A percentile compares a stretch with the other conserved stretches of the same genome.
Conservation (phyloP, 179 eudicot species). For the Beta corolliflora region DNA sequence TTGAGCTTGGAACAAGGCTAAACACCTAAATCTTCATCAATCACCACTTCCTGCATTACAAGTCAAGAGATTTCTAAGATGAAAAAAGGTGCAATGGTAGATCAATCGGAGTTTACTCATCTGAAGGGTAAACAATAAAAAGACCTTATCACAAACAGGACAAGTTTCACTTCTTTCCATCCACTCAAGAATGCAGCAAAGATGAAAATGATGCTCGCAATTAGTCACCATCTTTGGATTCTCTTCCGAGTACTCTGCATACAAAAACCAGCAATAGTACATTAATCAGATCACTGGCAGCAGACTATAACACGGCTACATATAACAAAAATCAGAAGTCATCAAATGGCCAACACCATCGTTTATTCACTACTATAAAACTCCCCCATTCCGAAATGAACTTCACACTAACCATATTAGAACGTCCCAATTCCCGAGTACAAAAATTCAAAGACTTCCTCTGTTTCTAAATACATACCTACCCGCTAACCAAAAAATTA, state of each 20-base stretch:
- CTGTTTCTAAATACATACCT: no score
- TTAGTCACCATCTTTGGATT: slow-evolving; percentile 77
- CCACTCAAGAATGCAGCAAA: slow-evolving; percentile 87
- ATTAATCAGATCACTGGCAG: background rate
- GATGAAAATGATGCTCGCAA: slow-evolving; percentile 88
- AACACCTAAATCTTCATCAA: slow-evolving; percentile 20
- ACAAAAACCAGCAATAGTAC: slow-evolving; percentile 8
- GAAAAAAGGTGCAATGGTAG: background rate
- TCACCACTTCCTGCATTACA: slow-evolving; percentile 42
- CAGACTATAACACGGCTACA: background rate
- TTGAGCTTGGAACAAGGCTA: slow-evolving; percentile 19
- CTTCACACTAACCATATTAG: background rate
- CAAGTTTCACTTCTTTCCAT: slow-evolving; percentile 85
- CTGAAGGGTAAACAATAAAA: background rate
- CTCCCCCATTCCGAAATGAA: background rate
- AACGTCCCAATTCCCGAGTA: no score
- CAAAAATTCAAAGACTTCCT: no score
- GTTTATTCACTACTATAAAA: background rate
- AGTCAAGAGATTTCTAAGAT: background rate
- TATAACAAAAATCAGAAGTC: background rate
- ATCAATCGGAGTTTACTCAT: background rate
- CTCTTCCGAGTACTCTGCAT: slow-evolving; percentile 75
- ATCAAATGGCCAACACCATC: background rate
- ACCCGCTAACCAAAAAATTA: no score
- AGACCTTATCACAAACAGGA: slow-evolving; percentile 82